Conservation (phyloP, 2,329 filamentous ascomycete genomes). For the Fusarium sp. region DNA sequence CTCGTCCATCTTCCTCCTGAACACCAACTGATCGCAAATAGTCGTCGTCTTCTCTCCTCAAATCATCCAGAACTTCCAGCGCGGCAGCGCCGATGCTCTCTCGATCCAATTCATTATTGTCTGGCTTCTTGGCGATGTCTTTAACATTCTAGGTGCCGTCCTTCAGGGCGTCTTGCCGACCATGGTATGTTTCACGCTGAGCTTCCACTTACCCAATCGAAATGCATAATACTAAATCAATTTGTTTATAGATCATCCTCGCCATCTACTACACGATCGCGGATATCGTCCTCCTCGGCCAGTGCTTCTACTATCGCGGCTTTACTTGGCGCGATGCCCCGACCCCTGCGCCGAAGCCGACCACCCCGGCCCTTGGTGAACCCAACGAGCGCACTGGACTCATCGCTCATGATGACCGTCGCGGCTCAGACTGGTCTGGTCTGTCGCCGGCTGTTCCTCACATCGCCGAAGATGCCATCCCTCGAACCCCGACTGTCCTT, state of each 20-base stretch:
- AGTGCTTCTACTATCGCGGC: constrained; percentile 96
- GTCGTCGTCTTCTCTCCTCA: constrained; percentile 98
- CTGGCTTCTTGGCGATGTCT: constrained; percentile 94
- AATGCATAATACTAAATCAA: constrained; percentile 23
- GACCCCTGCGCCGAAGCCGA: constrained; percentile 57
- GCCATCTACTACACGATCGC: constrained; percentile 94
- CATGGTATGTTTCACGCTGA: constrained; percentile 68
- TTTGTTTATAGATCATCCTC: constrained; percentile 74
- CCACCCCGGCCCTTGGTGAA: constrained; percentile 50
- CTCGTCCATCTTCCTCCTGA: constrained; percentile 4
- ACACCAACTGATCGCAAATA: constrained; percentile 41
- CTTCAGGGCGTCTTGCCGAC: constrained; percentile 92
- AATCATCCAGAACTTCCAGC: constrained; percentile 93
- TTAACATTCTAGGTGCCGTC: constrained; percentile 94
- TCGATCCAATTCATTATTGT: constrained; percentile 92
- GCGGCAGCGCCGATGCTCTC: constrained; percentile 85
- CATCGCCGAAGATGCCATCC: constrained; percentile 63
- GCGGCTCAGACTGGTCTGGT: constrained; percentile 69
- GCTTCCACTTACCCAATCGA: neutral
- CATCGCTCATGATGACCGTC: constrained; percentile 55
- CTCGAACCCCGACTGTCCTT: constrained; percentile 62
- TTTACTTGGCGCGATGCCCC: constrained; percentile 75
- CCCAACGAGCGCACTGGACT: constrained; percentile 64
- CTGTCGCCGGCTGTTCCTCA: constrained; percentile 88
- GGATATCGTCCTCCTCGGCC: constrained; percentile 86